Conservation (phyloP, 495 filamentous ascomycete species). For the Trichoderma parareesei region DNA sequence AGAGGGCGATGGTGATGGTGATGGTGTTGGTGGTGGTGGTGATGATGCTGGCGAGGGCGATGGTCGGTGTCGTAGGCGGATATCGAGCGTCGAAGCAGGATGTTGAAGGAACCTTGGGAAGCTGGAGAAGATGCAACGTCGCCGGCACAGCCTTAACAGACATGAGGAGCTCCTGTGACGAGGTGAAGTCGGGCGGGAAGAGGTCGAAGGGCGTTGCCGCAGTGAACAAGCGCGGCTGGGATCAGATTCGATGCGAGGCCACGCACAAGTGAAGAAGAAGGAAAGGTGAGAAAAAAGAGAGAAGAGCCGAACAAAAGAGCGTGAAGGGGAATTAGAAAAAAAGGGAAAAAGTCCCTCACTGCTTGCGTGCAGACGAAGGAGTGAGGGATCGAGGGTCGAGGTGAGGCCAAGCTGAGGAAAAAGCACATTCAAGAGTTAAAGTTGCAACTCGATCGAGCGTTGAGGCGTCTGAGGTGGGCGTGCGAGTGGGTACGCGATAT, state of each 20-base stretch:
- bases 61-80: constrained; percentile 12
- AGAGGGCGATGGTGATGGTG: no score
- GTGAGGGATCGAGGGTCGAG: background rate
- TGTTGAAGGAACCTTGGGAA: background rate
- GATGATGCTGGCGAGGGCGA: constrained; percentile 3
- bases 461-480: background rate
- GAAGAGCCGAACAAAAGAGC: background rate
- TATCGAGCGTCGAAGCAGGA: background rate
- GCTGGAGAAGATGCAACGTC: constrained; percentile 4
- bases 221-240: background rate
- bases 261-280: background rate
- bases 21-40: no score
- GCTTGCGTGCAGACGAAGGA: background rate
- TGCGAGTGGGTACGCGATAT: background rate
- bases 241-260: no score
- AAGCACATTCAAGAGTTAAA: background rate
- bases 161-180: constrained; percentile 4
- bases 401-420: constrained; percentile 5
- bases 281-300: background rate
- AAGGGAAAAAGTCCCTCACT: background rate
- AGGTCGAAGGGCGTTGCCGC: background rate
- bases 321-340: background rate
- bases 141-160: background rate
- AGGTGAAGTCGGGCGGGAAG: background rate
- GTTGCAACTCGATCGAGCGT: background rate